These are phyloP conservation scores for Sphagnum tenellum DNA, from an alignment of 225 moss, liverwort and hornwort species.

Conservation along the genomic window DNA sequence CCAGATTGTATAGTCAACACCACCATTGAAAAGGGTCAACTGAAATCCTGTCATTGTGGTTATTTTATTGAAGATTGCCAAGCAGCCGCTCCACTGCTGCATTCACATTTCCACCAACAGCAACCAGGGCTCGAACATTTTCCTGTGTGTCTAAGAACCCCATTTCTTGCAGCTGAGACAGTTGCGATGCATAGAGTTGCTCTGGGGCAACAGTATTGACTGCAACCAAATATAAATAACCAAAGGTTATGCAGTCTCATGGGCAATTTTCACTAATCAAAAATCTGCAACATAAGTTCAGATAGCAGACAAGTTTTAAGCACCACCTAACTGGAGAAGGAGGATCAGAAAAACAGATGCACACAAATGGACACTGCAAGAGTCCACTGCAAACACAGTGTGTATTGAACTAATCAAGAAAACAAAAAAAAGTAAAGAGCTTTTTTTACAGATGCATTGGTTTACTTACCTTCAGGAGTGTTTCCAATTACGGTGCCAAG, in stretches of 20 bases:
- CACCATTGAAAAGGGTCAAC: slow-evolving; percentile 10
- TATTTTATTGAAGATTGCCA: slow-evolving; percentile 58
- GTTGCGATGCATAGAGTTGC: slow-evolving; percentile 85
- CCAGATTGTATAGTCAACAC: slow-evolving; percentile 8
- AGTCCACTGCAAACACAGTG: background rate
- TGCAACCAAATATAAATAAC: slow-evolving; percentile 7
- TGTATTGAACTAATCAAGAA: background rate
- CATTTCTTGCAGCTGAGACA: slow-evolving; percentile 96
- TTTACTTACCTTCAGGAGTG: slow-evolving; percentile 57
- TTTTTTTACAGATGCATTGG: background rate
- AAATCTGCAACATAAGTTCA: background rate
- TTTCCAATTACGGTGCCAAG: slow-evolving; percentile 50
- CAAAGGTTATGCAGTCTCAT: background rate
- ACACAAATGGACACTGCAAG: background rate
- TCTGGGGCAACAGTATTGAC: slow-evolving; percentile 66
- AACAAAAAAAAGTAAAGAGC: background rate
- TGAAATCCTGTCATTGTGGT: background rate
- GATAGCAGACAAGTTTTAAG: background rate
- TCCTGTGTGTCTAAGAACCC: slow-evolving; percentile 88
- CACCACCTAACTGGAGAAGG: background rate
- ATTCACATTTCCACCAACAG: slow-evolving; percentile 87
- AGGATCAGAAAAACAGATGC: background rate
- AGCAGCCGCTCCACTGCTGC: slow-evolving; percentile 91
- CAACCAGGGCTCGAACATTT: slow-evolving; percentile 81
- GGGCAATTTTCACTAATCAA: background rate